Evolutionary conservation across 331 rosid genomes (phyloP).

Genomic region (Rhamnella rubrinervis): DNA sequence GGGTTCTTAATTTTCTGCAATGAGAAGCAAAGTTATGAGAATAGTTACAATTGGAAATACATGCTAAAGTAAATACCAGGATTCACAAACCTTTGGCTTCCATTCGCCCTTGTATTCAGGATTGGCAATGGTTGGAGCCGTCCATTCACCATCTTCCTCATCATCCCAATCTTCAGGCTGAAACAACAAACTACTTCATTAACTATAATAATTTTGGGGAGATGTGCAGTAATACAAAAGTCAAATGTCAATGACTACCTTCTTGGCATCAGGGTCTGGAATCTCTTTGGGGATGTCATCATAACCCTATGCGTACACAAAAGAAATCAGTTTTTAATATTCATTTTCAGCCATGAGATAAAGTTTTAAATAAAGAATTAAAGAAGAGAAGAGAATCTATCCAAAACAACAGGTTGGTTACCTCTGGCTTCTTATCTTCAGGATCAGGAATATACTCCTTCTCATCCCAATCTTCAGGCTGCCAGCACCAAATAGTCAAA

Average conservation of each 20-base stretch:
- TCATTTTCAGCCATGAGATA: slow-evolving; percentile 3
- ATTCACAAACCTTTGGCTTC: slow-evolving; percentile 78
- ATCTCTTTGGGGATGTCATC: slow-evolving; percentile 90
- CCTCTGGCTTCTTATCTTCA: slow-evolving; percentile 98
- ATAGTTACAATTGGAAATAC: not conserved
- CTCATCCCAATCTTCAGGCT: slow-evolving; percentile 99
- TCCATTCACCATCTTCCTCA: slow-evolving; percentile 99
- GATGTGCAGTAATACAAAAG: slow-evolving; percentile 1
- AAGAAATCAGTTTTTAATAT: slow-evolving; percentile 16
- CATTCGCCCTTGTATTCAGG: slow-evolving; percentile 99
- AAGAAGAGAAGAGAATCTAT: not conserved
- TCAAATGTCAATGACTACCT: slow-evolving; percentile 44
- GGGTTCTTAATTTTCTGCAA: slow-evolving; percentile 95
- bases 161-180: slow-evolving; percentile 99
- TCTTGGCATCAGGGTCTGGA: slow-evolving; percentile 85
- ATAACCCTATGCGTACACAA: slow-evolving; percentile 58
- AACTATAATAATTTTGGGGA: not conserved
- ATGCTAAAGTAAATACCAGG: not conserved
- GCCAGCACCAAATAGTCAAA: slow-evolving; percentile 22
- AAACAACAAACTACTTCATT: slow-evolving; percentile 26
- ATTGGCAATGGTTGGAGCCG: slow-evolving; percentile 90
- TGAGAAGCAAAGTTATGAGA: slow-evolving; percentile 20
- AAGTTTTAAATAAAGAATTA: not conserved
- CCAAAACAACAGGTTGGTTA: slow-evolving; percentile 13
- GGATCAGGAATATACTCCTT: slow-evolving; percentile 91